These are phyloP conservation scores for Mollisia scopiformis DNA, from an alignment of 2,329 filamentous ascomycete genomes.

Conservation along the genomic window DNA sequence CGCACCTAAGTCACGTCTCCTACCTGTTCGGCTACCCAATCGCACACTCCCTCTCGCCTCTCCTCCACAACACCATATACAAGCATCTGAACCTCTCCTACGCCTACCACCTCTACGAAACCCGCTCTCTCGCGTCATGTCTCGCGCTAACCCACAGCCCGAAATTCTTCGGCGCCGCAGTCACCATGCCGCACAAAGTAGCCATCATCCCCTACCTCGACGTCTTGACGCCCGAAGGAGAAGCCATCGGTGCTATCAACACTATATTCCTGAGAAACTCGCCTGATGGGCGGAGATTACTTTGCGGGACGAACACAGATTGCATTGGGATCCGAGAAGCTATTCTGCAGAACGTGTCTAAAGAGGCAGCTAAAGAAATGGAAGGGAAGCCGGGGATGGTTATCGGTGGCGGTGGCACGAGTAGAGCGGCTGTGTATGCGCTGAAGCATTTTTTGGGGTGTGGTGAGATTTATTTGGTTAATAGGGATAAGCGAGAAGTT, in stretches of 20 bases:
- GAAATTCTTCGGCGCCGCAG: slow-evolving; percentile 68
- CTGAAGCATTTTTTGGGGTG: slow-evolving; percentile 71
- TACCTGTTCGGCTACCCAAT: slow-evolving; percentile 63
- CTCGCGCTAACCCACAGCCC: slow-evolving; percentile 56
- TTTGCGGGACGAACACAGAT: slow-evolving; percentile 81
- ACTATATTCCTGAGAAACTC: slow-evolving; percentile 69
- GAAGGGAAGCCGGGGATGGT: slow-evolving; percentile 69
- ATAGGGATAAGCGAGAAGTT: slow-evolving; percentile 71
- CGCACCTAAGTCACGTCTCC: slow-evolving; percentile 28
- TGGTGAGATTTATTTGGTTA: slow-evolving; percentile 74
- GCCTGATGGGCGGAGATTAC: slow-evolving; percentile 35
- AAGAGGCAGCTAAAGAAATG: slow-evolving; percentile 47
- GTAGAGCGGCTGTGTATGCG: slow-evolving; percentile 77
- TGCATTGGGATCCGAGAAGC: slow-evolving; percentile 77
- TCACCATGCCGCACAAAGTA: slow-evolving; percentile 87
- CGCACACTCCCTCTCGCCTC: slow-evolving; percentile 56
- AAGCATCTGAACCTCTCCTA: slow-evolving; percentile 52
- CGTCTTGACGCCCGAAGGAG: slow-evolving; percentile 71
- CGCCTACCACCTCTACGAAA: slow-evolving; percentile 56
- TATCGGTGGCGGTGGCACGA: slow-evolving; percentile 77
- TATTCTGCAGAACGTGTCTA: slow-evolving; percentile 60
- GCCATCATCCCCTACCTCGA: slow-evolving; percentile 75
- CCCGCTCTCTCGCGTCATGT: slow-evolving; percentile 51
- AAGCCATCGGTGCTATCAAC: slow-evolving; percentile 77
- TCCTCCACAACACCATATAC: slow-evolving; percentile 58